Base-by-base conservation (phyloP, 345 rosid species). In the Gossypium longicalyx region DNA sequence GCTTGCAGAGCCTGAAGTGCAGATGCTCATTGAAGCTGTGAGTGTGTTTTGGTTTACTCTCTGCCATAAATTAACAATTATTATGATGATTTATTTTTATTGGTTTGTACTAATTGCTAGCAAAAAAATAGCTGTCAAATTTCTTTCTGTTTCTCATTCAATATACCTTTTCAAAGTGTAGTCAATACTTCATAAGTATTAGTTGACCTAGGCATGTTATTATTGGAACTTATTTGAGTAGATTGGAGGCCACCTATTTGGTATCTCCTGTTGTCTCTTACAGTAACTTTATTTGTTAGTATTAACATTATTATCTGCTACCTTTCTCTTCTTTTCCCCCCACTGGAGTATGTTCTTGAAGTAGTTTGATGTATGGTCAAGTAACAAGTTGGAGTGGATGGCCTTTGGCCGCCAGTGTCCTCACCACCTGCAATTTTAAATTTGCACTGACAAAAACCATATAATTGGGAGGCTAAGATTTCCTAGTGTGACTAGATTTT, bases 21-120 rank as follows among this genome's bases (percentile, higher is more conserved):
- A 96, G 86, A 90, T 86, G 97, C 92, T 96, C 78, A 85, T 91
- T 69, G 98, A 96, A 89, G 94, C 99, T 85, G 99, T 96, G 81
- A 87, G 92, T 81, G 34, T 74, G 56, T 16, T 79, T 81, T 74
- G 43, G 44, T 43, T 65, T 67, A 38, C 54, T 45, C 44, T 49
- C 27, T 47, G 9, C 74, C 29, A 25, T 73, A 61, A 41, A 70
- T 62, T 57, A 70, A 34, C 43, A 17, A 43, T 29, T 65, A 43
- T n/a, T 41, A 19, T 23, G 41, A 22, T 67, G 48, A 41, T 13
- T 6, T 67, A 67, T 23, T 7, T 15, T 68, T 66, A 9, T 17
- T 8, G n/a, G 56, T 47, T 67, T 45, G 16, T 47, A 25, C 58
- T 49, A 22, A 27, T 48, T 67, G 57, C 27, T 17, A 48, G n/a